Conservation (phyloP, 106 monocot species). For the Cymbidium sinense region DNA sequence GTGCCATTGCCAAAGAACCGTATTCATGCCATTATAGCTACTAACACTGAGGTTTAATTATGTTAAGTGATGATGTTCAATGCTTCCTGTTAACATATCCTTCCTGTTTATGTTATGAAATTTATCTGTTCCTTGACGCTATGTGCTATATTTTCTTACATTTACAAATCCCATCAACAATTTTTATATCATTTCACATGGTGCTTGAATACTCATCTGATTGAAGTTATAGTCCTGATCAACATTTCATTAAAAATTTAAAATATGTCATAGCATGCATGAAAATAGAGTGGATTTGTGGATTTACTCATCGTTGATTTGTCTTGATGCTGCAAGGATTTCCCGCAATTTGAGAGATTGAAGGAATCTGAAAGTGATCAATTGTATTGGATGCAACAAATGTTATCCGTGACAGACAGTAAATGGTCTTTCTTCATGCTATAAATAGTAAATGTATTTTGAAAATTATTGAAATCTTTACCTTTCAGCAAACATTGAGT, state of each 20-base stretch:
- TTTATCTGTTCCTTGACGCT: background rate
- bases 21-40: background rate
- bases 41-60: background rate
- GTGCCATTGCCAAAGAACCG: background rate
- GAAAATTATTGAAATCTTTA: background rate
- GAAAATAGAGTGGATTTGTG: background rate
- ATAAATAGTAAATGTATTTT: background rate
- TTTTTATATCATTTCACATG: background rate
- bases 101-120: background rate
- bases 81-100: background rate
- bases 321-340: constrained; percentile 2
- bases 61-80: background rate
- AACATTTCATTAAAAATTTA: background rate
- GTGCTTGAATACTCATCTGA: background rate
- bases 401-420: constrained; percentile 3
- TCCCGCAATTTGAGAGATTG: background rate
- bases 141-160: background rate
- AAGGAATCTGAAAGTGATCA: constrained; percentile 7
- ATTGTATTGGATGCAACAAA: constrained; percentile 5
- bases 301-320: background rate
- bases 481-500: background rate
- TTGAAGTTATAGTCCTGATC: background rate
- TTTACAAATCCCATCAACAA: background rate
- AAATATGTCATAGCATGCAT: background rate
- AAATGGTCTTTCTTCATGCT: constrained; percentile 7